phyloP scores from a whole-genome alignment of 345 rosid genomes.

The Citrus reticulata region DNA sequence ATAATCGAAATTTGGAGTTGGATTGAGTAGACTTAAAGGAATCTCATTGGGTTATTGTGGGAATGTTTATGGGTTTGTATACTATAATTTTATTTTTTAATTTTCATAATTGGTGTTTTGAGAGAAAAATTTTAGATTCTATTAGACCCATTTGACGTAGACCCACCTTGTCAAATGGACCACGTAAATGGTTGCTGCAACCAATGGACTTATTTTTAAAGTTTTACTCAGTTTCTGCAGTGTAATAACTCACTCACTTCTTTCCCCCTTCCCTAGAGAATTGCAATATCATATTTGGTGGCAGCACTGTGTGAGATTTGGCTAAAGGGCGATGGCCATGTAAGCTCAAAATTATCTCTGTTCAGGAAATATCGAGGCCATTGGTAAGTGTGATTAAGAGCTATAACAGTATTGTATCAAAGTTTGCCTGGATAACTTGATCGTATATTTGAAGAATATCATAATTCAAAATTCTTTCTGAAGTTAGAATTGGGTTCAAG shows the following conservation, averaged over 20 bases:
- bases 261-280: slow-evolving; percentile 47
- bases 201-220: neutral
- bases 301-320: slow-evolving; percentile 84
- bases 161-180: neutral
- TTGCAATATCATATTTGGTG: slow-evolving; percentile 66
- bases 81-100: no score
- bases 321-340: slow-evolving; percentile 53
- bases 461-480: neutral
- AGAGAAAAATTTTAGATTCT: no score
- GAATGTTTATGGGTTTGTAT: no score
- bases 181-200: neutral
- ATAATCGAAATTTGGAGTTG: no score
- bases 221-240: neutral
- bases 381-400: slow-evolving; percentile 38
- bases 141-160: no score
- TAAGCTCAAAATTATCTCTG: slow-evolving; percentile 37
- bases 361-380: slow-evolving; percentile 54
- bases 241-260: neutral
- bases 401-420: neutral
- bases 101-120: no score
- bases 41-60: no score
- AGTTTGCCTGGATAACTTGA: neutral
- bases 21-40: no score
- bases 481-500: neutral
- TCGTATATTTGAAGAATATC: neutral